Base-by-base conservation (phyloP, 257 asterid genomes). In the Galeopsis tetrahit region DNA sequence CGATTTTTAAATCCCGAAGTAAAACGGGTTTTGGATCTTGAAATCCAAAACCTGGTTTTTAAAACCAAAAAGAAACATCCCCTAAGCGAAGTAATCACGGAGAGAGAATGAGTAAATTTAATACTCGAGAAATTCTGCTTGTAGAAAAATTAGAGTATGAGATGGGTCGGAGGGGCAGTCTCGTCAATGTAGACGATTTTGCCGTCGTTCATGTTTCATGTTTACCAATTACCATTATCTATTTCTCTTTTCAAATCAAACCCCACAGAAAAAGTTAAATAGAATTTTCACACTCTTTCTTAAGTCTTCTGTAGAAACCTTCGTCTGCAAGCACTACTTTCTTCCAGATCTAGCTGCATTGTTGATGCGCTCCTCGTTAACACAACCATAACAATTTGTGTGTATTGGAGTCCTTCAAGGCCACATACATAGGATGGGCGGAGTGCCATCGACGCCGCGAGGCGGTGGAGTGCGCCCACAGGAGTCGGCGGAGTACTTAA, bases 361-460 rank as follows among this genome's bases (percentile, higher is more conserved):
- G 80, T 58, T 17, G 9, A 35, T 39, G 31, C 76, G n/a, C 75
- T 43, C 3, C 39, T 15, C 66, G 4, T 35, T 7, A 8, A 31
- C 85, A 11, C 49, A 48, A 56, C 7, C 46, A 36, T 28, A 49
- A 52, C 40, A 61, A 21, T 46, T 66, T 7, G 71, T 48, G 74
- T 40, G 32, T 38, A 49, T 52, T 59, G 52, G 51, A 15, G 60
- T 71, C 76, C 71, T 56, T 5, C 68, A 60, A 59, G n/a, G 35
- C 14, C 36, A 4, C n/a, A 34, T 35, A 62, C n/a, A 34, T 35
- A 62, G 71, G 61, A 95, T 95, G 99, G 98, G 99, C 51, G 98
- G 87, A 75, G 88, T 86, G 61, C 89, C 98, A 62, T 95, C 99
- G 74, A 81, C 98, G 79, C 91, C 96, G 83, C 88, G 88, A 33